Evolutionary conservation across 805 yeast genomes (phyloP), one percentile per base, ranked within the genome.

Genomic region (Alloascoidea africana): DNA sequence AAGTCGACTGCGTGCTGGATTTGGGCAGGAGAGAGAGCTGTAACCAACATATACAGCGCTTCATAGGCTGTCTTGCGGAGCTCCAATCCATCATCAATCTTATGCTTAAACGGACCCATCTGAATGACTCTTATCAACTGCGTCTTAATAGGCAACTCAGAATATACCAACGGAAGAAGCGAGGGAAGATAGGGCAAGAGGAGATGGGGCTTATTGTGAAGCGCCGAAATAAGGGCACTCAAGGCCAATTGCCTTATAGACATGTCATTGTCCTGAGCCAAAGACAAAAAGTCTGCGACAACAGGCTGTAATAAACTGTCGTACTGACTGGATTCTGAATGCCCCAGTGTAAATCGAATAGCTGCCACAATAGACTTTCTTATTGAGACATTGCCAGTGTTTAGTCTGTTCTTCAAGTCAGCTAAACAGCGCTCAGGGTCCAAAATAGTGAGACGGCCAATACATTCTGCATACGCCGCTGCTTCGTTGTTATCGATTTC

Each of bases 91-190:
- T 76, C 78, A 48, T 84, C 95, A 32, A 82, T 69, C 42, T 75
- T 74, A 51, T 82, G 87, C 50, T 81, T 82, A 62, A 79, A 83
- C 0, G 94, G 93, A 1, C 95, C 95, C 72, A 85, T 82, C 35
- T 77, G 79, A 23, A 84, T 76, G 14, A 66, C 60, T 39, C 75
- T 75, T 34, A 78, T 70, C 47, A 71, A 75, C 40, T 70, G 68
- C 19, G 65, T 68, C 44, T 68, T 69, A 1, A 76, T 63, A 8
- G 55, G 56, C 35, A 81, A 62, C 48, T 80, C 84, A 3, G 55
- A 58, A 44, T 67, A 67, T 2, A 81, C 56, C 0, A 53, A 49
- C 0, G 81, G 73, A 32, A 79, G 54, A 2, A 76, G 57, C 2
- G 51, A 49, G 3, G 66, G 54, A 32, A 75, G 52, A 37, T 65